A percentile compares a stretch with the other conserved stretches of the same genome.
Evolutionary conservation across 352 stramenopile species (phyloP).

Genomic region (Peronosclerospora sorghi): DNA sequence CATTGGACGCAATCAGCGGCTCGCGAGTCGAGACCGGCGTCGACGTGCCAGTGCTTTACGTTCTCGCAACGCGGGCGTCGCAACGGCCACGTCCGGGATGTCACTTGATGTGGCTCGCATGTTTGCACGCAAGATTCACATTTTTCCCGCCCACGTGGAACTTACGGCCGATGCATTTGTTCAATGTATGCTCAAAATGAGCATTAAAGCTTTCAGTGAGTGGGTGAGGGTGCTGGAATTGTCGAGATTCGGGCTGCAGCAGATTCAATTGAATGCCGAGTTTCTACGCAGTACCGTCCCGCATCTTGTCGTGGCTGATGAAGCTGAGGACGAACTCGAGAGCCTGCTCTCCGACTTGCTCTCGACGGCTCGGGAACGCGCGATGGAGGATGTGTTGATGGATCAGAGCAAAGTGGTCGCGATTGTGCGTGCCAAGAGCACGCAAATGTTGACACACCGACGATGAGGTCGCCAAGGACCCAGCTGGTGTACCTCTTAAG

Average conservation of each 20-base stretch:
- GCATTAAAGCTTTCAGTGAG: constrained; percentile 67
- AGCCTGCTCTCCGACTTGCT: constrained; percentile 65
- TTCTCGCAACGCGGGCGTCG: constrained; percentile 35
- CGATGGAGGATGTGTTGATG: constrained; percentile 60
- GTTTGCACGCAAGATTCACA: constrained; percentile 65
- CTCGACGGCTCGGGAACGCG: constrained; percentile 59
- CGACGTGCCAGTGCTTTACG: constrained; percentile 39
- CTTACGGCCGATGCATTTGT: constrained; percentile 55
- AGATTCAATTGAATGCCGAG: constrained; percentile 73
- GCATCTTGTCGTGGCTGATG: constrained; percentile 32
- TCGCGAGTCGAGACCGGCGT: constrained; percentile 48
- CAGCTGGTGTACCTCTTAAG: neutral
- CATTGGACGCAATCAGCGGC: constrained; percentile 31
- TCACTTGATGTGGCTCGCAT: constrained; percentile 74
- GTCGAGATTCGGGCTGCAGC: constrained; percentile 58
- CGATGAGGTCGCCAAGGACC: constrained; percentile 5
- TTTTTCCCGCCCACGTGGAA: constrained; percentile 39
- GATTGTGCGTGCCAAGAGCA: constrained; percentile 76
- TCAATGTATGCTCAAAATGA: constrained; percentile 62
- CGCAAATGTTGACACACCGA: constrained; percentile 50
- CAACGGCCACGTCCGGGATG: constrained; percentile 31
- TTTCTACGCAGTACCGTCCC: constrained; percentile 48
- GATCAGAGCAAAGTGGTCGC: constrained; percentile 72
- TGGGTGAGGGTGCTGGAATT: constrained; percentile 50
- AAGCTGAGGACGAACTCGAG: constrained; percentile 52